These are phyloP conservation scores for Pseudozyma hubeiensis DNA, from an alignment of 1,284 basidiomycete species.

Conservation along the genomic window DNA sequence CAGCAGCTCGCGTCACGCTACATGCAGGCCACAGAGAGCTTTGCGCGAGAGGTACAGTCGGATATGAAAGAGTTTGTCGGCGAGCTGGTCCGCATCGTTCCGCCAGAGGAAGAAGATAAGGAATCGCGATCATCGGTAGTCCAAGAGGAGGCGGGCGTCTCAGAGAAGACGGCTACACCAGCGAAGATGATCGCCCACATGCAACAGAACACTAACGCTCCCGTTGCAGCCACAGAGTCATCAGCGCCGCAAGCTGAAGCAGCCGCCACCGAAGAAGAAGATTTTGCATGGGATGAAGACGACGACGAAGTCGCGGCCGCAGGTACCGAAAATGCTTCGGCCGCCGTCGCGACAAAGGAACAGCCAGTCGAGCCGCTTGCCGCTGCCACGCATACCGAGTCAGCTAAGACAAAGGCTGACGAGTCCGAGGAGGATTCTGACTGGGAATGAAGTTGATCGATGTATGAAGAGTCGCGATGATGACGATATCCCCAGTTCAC, in stretches of 20 bases:
- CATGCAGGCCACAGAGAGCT: conserved; percentile 48
- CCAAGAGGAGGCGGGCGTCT: conserved; percentile 18
- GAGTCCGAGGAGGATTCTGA: conserved; percentile 55
- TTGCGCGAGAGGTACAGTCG: conserved; percentile 54
- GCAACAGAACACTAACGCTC: background rate
- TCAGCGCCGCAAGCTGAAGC: background rate
- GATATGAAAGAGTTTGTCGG: conserved; percentile 57
- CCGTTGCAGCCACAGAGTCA: background rate
- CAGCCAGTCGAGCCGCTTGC: background rate
- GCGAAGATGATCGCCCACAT: background rate
- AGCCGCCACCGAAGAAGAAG: conserved; percentile 36
- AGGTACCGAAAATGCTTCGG: conserved; percentile 9
- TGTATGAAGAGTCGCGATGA: too few relatives aligned
- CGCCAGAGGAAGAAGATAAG: conserved; percentile 40
- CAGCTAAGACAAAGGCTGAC: conserved; percentile 10
- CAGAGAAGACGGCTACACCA: background rate
- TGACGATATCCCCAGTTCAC: too few relatives aligned
- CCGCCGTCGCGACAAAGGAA: background rate
- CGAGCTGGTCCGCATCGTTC: conserved; percentile 58
- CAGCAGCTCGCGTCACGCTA: conserved; percentile 57
- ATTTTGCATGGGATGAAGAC: conserved; percentile 60
- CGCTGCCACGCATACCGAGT: background rate
- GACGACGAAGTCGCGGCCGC: conserved; percentile 43
- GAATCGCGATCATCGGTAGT: background rate
- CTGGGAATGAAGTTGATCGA: conserved; percentile 40